Conservation (phyloP, 208 protist genomes). For the Leishmania braziliensis region DNA sequence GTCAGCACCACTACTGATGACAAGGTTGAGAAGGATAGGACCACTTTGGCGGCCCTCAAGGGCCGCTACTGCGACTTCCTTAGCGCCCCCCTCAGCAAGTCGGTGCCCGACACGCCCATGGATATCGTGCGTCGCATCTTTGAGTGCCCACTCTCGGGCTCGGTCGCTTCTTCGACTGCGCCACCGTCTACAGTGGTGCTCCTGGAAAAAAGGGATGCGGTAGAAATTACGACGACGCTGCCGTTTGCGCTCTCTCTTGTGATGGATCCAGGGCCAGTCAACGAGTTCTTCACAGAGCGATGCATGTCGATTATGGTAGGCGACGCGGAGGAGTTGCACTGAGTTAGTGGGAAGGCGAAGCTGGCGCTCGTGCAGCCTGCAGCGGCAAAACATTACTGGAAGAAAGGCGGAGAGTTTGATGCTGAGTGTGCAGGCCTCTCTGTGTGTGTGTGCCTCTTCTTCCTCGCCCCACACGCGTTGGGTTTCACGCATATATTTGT, state of each 20-base stretch:
- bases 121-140: conserved; percentile 45
- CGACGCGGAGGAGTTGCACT: neutral
- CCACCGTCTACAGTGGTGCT: neutral
- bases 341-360: neutral
- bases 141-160: neutral
- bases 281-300: conserved; percentile 76
- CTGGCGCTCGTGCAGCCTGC: neutral
- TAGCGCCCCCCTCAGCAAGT: conserved; percentile 22
- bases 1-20: neutral
- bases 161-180: neutral
- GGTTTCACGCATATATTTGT: neutral
- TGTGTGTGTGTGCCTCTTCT: too few relatives aligned
- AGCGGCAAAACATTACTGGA: neutral
- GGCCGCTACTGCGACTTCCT: conserved; percentile 49
- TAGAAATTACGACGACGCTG: conserved; percentile 87
- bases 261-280: conserved; percentile 73
- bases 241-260: conserved; percentile 87
- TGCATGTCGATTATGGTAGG: conserved; percentile 59
- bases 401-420: neutral
- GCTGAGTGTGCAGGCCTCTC: neutral
- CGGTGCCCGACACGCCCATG: conserved; percentile 29
- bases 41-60: conserved; percentile 16
- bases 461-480: neutral
- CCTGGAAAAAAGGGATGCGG: conserved; percentile 42
- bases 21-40: neutral